phyloP scores from a whole-genome alignment of 2,329 filamentous ascomycete genomes.

The Penicillium capsulatum region DNA sequence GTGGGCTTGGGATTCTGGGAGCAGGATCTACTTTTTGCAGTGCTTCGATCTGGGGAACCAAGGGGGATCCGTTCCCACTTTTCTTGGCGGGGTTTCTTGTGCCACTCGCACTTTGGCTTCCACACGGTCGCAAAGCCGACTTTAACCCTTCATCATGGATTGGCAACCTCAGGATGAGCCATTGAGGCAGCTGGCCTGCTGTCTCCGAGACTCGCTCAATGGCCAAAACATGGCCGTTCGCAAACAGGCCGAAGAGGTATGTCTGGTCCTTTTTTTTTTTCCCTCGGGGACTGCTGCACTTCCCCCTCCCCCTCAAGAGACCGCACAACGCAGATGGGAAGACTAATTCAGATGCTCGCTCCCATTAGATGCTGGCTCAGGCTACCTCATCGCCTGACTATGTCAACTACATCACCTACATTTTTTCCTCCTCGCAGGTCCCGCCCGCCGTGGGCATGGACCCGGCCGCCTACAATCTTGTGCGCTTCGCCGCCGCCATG shows the following conservation, averaged over 20 bases:
- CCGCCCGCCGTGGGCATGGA: constrained; percentile 55
- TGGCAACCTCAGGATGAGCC: constrained; percentile 90
- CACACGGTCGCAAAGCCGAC: constrained; percentile 18
- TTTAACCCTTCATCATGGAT: constrained; percentile 57
- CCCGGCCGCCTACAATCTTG: constrained; percentile 63
- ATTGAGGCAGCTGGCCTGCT: constrained; percentile 82
- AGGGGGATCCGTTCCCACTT: constrained; percentile 23
- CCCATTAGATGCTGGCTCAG: constrained; percentile 82
- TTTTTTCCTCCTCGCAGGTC: constrained; percentile 69
- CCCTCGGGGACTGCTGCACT: constrained; percentile 4
- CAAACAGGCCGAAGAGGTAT: constrained; percentile 81
- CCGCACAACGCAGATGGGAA: constrained; percentile 1
- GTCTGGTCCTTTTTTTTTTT: constrained; percentile 10
- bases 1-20: not conserved
- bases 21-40: no score
- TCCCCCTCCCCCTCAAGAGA: constrained; percentile 4
- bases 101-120: constrained; percentile 24
- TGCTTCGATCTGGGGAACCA: constrained; percentile 14
- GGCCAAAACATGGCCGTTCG: constrained; percentile 73
- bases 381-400: constrained; percentile 86
- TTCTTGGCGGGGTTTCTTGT: constrained; percentile 26
- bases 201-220: constrained; percentile 86
- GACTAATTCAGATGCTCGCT: constrained; percentile 67
- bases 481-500: constrained; percentile 82
- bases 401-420: constrained; percentile 93